Conservation (phyloP, 345 rosid species). For the Arabidopsis suecica region DNA sequence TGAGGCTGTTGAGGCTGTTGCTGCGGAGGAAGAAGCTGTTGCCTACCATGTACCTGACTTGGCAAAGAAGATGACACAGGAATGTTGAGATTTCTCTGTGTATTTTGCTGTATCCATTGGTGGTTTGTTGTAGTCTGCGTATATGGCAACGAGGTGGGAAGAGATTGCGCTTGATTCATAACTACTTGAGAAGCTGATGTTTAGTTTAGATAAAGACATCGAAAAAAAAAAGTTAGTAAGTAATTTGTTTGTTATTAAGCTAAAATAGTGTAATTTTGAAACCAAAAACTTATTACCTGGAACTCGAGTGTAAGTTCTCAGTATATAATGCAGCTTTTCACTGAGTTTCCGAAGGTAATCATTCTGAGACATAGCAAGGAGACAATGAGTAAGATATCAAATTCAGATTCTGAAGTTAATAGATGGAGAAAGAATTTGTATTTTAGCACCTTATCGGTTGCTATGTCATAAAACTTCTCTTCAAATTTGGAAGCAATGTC, state of each 20-base stretch:
- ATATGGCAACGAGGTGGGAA: slow-evolving; percentile 39
- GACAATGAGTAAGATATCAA: neutral
- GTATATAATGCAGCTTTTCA: slow-evolving; percentile 56
- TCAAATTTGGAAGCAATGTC: slow-evolving; percentile 64
- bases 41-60: slow-evolving; percentile 51
- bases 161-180: slow-evolving; percentile 57
- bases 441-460: slow-evolving; percentile 58
- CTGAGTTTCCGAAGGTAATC: slow-evolving; percentile 71
- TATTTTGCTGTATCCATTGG: slow-evolving; percentile 53
- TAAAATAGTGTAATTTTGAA: neutral
- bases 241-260: neutral
- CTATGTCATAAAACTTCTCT: slow-evolving; percentile 54
- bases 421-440: neutral
- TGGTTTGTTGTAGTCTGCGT: slow-evolving; percentile 63
- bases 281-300: slow-evolving; percentile 51
- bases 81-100: slow-evolving; percentile 48
- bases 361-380: slow-evolving; percentile 46
- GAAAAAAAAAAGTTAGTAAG: neutral
- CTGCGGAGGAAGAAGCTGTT: slow-evolving; percentile 60
- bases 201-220: neutral
- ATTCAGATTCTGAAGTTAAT: neutral
- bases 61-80: slow-evolving; percentile 60
- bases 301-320: slow-evolving; percentile 53
- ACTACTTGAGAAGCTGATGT: slow-evolving; percentile 46
- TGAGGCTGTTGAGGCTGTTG: slow-evolving; percentile 57